Conservation (phyloP, 306 rosid species). For the Cucumis hystrix region DNA sequence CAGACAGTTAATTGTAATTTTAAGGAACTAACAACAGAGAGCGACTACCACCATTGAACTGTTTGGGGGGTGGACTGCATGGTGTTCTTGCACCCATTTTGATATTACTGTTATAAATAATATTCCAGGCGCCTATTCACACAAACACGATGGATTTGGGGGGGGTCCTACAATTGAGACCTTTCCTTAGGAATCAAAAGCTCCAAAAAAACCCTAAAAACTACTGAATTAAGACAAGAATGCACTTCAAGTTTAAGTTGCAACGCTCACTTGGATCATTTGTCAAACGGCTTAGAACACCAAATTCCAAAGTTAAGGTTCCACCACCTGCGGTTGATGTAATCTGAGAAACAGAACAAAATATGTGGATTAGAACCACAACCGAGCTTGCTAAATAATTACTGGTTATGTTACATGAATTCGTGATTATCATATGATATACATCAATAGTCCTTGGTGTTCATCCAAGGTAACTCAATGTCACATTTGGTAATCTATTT, state of each 20-base stretch:
- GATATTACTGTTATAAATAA: background rate
- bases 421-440: background rate
- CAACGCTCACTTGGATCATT: conserved; percentile 68
- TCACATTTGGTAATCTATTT: background rate
- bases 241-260: conserved; percentile 3
- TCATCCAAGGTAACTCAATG: background rate
- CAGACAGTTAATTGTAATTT: background rate
- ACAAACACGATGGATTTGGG: background rate
- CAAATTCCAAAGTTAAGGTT: conserved; percentile 93
- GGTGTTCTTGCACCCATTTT: background rate
- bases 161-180: background rate
- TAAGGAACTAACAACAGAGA: background rate
- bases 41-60: background rate
- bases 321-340: conserved; percentile 99
- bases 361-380: conserved; percentile 1
- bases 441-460: background rate
- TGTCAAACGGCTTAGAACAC: conserved; percentile 85
- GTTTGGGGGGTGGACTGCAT: background rate
- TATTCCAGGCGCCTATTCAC: background rate
- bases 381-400: background rate
- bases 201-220: background rate
- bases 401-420: background rate
- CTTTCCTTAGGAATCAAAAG: background rate
- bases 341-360: conserved; percentile 36
- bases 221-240: background rate